Base-by-base conservation (phyloP, 2,329 filamentous ascomycete species). In the Paecilomyces formosus region DNA sequence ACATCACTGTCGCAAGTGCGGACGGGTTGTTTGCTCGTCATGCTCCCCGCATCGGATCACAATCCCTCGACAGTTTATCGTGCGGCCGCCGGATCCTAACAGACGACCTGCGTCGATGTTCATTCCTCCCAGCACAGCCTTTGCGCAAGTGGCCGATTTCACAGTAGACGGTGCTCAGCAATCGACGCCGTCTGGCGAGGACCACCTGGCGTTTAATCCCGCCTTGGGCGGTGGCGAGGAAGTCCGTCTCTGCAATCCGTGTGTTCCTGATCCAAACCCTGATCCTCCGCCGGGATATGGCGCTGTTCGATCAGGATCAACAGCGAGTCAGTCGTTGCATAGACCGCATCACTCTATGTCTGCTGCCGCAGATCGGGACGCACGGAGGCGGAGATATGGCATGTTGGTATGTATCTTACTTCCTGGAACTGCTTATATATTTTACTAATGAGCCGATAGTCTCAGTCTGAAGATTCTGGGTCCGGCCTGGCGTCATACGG, bases 1-100 rank as follows among this genome's bases (percentile, higher is more conserved):
- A 71, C 93, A 97, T 76, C 93, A 97, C 71, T 97, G 93, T 81
- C 85, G 92, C 83, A 97, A 96, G 83, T 97, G 93, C 71, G 93
- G 93, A 53, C 82, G 92, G 61, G 92, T 97, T 8, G 93, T 97
- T 24, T 97, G 93, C 74, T 86, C 87, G 59, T 81, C 85, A 21
- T 97, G 93, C 76, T 97, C 93, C 2, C 93, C 93, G 3, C 93
- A 97, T 73, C 85, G 92, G 61, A 97, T 97, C 70, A 96, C 90
- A 3, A 97, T 97, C 62, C 93, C 93, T 0, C 85, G 92, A 63
- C 90, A 94, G 70, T 97, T 90, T 72, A 96, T 97, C 63, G 92
- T 97, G 26, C 88, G 88, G 54, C 89, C 90, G 2, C 88, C 89
- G 0, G 78, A 81, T 59, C 67, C 74, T 60, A 66, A 72, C 61